phyloP scores from a whole-genome alignment of 2,329 filamentous ascomycete species.

The Gliomastix tumulicola region DNA sequence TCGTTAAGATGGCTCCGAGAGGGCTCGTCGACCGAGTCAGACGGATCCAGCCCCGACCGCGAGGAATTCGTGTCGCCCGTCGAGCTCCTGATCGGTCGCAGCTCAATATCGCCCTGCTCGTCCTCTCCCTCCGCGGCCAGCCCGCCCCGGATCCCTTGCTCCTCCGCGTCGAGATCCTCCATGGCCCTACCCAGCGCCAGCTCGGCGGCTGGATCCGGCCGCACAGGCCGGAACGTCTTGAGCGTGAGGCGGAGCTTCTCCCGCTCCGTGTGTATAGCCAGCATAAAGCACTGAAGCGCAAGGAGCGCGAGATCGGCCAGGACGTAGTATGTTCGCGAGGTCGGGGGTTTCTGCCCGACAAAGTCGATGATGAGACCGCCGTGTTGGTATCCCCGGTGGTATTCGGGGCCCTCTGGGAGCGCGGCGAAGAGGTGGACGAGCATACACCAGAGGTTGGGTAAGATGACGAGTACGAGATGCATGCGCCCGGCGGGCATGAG shows the following conservation, averaged over 20 bases:
- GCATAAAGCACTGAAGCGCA: slow-evolving; percentile 54
- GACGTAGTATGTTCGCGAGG: slow-evolving; percentile 47
- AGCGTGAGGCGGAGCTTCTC: slow-evolving; percentile 47
- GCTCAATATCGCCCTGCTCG: slow-evolving; percentile 36
- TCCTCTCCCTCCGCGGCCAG: slow-evolving; percentile 24
- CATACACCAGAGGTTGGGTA: slow-evolving; percentile 54
- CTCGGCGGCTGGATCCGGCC: slow-evolving; percentile 18
- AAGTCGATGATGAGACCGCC: slow-evolving; percentile 63
- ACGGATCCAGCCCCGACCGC: slow-evolving; percentile 9
- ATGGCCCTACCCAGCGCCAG: slow-evolving; percentile 17
- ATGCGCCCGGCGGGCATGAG: slow-evolving; percentile 47
- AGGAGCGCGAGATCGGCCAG: slow-evolving; percentile 50
- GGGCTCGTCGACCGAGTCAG: slow-evolving; percentile 16
- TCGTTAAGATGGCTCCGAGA: slow-evolving; percentile 34
- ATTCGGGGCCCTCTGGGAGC: slow-evolving; percentile 50
- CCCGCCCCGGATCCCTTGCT: slow-evolving; percentile 40
- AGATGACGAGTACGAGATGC: slow-evolving; percentile 50
- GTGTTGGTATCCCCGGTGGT: slow-evolving; percentile 58
- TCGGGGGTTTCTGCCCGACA: slow-evolving; percentile 57
- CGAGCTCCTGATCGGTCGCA: slow-evolving; percentile 25
- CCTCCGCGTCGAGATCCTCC: slow-evolving; percentile 50
- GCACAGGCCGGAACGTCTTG: slow-evolving; percentile 26
- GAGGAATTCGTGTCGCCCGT: slow-evolving; percentile 4
- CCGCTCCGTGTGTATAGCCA: slow-evolving; percentile 54
- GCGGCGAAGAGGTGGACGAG: slow-evolving; percentile 50